Evolutionary conservation across 2,329 filamentous ascomycete species (phyloP), one percentile per base, ranked within the genome.

Genomic region (Cladophialophora chaetospira): DNA sequence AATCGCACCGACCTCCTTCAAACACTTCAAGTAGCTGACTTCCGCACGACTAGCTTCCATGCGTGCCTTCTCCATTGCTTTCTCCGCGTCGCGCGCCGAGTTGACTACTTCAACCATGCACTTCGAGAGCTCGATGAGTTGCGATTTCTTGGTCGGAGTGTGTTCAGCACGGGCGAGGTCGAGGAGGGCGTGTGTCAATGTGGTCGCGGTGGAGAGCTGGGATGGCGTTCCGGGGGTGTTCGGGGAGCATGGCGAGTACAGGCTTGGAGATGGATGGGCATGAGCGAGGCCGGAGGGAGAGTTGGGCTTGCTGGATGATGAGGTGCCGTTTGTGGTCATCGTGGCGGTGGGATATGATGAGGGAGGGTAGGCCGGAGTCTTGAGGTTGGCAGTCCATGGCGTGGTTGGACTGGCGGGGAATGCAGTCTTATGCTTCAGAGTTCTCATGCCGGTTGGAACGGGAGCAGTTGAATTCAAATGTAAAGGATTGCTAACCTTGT

Each of bases 61-160:
- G 50, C 60, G 64, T 4, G 66, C 65, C 48, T 69, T 66, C 48
- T 68, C 65, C 58, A 65, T 61, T 13, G 66, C 65, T 44, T 65
- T 68, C 52, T 68, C 66, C 40, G 65, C 67, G 43, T 69, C 64
- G 11, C 67, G 46, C 3, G 66, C 66, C 48, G 61, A 42, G 21
- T 57, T 60, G 25, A 69, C 63, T 2, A 59, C 60, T 51, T 64
- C 61, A 5, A 68, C 67, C 59, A 69, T 61, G 25, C 63, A 45
- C 38, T 64, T 64, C 6, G 63, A 60, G 11, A 68, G 53, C 42
- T 67, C 53, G 17, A 68, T 60, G 9, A 67, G 47, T 13, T 55
- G 35, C 10, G 61, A 55, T 40, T 67, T 66, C 44, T 47, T 54
- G 25, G 26, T n/a, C 3, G 40, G 6, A 3, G 58, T 50, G n/a